Evolutionary conservation across 805 yeast species (phyloP), one percentile per base, ranked within the genome.

Genomic region (Wickerhamomyces xylosicus): DNA sequence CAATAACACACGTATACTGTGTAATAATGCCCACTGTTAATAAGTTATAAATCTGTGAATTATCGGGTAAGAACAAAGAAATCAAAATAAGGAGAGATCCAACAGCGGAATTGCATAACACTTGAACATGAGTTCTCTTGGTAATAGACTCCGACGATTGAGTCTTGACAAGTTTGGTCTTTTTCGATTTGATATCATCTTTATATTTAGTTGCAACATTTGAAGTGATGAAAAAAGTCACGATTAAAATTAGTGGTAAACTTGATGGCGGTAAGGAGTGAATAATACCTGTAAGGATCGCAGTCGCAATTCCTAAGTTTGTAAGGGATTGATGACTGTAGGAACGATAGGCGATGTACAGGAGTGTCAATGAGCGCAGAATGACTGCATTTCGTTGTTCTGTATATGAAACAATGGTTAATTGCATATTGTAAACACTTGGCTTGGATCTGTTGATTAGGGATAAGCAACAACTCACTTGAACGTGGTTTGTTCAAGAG

Each of bases 1-100:
- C 63, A 5, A 61, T 63, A 16, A 64, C 72, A 2, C 69, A 69
- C 5, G 63, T 61, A 41, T 68, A 68, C 31, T 67, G 71, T 5
- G 53, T 49, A 25, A 51, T 47, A 7, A 53, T 39, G 3, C 59
- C 62, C 8, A 52, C 47, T 29, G 43, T 58, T 34, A 47, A 44
- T 37, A 41, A 50, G 2, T 36, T 21, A 9, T 37, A 36, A 9
- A 35, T 20, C 8, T 36, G 43, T 9, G 29, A 25, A 7, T 33
- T 27, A 19, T 45, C 41, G 11, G 19, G 15, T 1, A 44, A 42
- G 19, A 44, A 40, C 1, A 41, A 19, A 11, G 59, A 56, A 3
- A 45, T 18, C 6, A 64, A 5, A 3, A 67, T 60, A 19, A 65
- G 45, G 0, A 59, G 18, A 2, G 67, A 47, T 3, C 72, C 69